Base-by-base conservation (phyloP, 371 early-diverging fungal species). In the Antonospora locustae region DNA sequence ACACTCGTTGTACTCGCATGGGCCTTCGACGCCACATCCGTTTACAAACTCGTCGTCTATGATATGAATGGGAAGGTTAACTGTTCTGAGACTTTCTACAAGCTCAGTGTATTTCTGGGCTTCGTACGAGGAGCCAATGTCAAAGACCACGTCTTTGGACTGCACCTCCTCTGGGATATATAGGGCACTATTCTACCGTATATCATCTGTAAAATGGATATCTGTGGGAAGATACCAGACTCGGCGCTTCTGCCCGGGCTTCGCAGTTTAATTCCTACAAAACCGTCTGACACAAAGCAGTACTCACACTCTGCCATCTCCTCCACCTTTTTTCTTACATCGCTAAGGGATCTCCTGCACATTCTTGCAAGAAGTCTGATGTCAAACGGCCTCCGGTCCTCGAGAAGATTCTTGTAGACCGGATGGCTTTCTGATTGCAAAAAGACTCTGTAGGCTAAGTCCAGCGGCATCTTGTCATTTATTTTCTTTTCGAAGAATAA, bases 1-100 rank as follows among this genome's bases (percentile, higher is more conserved):
- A n/a, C n/a, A n/a, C n/a, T n/a, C n/a, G n/a, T n/a, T n/a, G n/a
- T n/a, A n/a, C n/a, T n/a, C n/a, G n/a, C n/a, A n/a, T n/a, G n/a
- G n/a, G n/a, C n/a, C n/a, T n/a, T n/a, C n/a, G n/a, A 37, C 16
- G 39, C 25, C 1, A 55, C 40, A 7, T 25, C 28, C 1, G 61
- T 47, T 1, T 14, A 9, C 11, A 27, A 51, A 24, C 3, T 59
- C 52, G 20, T 36, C 11, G 24, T 48, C 34, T 22, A 48, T 43
- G 16, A 64, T 59, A 38, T 12, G 9, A 16, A 64, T 37, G 4
- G 65, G 65, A n/a, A 64, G 29, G 2, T 47, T 51, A 0, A 58
- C 29, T 20, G 19, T 40, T 44, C 44, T 63, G 9, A 63, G 19
- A 37, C 59, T 46, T 29, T 36, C 38, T 24, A 51, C 28, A 28